Percentiles rank a stretch among this genome's conserved stretches.
Evolutionary conservation across 2,329 filamentous ascomycete genomes (phyloP).

Genomic region (Paraphaeosphaeria minitans): DNA sequence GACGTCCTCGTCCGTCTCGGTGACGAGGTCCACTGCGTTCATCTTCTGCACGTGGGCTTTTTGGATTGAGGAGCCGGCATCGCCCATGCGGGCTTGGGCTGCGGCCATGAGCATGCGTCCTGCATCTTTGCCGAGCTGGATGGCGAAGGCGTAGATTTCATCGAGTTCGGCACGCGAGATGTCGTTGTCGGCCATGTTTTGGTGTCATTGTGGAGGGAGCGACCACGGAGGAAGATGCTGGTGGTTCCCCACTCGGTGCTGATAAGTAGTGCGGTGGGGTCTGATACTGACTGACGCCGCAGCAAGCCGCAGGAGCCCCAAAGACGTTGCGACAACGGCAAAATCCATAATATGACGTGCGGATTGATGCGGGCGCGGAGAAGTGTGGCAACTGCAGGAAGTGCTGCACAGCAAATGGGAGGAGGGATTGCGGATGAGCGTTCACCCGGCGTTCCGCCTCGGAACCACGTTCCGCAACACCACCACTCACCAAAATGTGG

Average conservation of each 20-base stretch:
- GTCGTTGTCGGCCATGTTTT: slow-evolving; percentile 29
- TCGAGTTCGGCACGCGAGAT: slow-evolving; percentile 57
- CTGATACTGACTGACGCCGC: not conserved
- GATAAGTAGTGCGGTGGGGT: not conserved
- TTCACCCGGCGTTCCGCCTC: slow-evolving; percentile 9
- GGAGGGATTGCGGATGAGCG: slow-evolving; percentile 5
- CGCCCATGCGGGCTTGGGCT: slow-evolving; percentile 61
- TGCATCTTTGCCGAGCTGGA: slow-evolving; percentile 72
- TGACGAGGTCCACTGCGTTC: slow-evolving; percentile 77
- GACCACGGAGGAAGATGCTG: not conserved
- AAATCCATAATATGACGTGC: slow-evolving; percentile 1
- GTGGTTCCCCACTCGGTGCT: not conserved
- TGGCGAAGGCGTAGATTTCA: slow-evolving; percentile 71
- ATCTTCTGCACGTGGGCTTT: slow-evolving; percentile 68
- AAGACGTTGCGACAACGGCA: slow-evolving; percentile 1
- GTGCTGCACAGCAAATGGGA: not conserved
- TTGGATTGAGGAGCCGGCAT: slow-evolving; percentile 31
- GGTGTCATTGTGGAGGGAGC: not conserved
- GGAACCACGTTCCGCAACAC: slow-evolving; percentile 8
- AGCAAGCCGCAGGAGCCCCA: not conserved
- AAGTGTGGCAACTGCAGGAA: slow-evolving; percentile 6
- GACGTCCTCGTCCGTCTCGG: slow-evolving; percentile 75
- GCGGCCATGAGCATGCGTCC: slow-evolving; percentile 70
- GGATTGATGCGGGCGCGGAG: slow-evolving; percentile 4
- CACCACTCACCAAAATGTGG: not conserved